Base-by-base conservation (phyloP, 768 basidiomycete species). In the Leccinum boreale region DNA sequence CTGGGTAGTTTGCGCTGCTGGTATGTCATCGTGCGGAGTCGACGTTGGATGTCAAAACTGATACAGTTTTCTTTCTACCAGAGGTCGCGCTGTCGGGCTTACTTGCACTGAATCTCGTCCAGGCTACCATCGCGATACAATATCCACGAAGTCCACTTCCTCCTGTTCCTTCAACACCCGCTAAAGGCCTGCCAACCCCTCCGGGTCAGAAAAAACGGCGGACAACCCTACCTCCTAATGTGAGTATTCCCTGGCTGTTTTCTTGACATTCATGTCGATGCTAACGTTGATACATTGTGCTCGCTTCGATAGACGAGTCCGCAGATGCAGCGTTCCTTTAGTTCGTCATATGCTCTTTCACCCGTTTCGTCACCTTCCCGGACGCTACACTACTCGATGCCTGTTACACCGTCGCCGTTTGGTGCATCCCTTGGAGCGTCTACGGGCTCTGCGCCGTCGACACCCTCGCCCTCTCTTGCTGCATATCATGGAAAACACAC, bases 401-500 rank as follows among this genome's bases (percentile, higher is more conserved):
- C 72, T 15, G 76, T 74, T 23, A 75, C 76, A 2, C 70, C 77
- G 0, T 74, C 78, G n/a, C 73, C 77, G 0, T 62, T 76, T 58
- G 58, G 74, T 53, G 51, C 52, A 59, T 79, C 75, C 49, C 66
- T 73, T 5, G 72, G 66, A 4, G 69, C 69, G 2, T 68, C 70
- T 1, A 60, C 72, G 4, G 39, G 56, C 61, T 58, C 73, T 52
- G 57, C 64, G 39, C 64, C 75, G 50, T 66, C 70, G 29, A 75
- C 77, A 2, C 72, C 76, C 6, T 69, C 73, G 0, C 74, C 76
- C 4, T 75, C 75, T n/a, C 68, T 77, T 11, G 72, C 74, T 8
- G 73, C 76, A 4, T 77, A 77, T 51, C 64, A 75, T 14, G 77
- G 77, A 28, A 72, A 66, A 53, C 77, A 78, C 54, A 65, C 68